These are phyloP conservation scores for Bacidia rubella DNA, from an alignment of 495 filamentous ascomycete genomes.

Conservation along the genomic window DNA sequence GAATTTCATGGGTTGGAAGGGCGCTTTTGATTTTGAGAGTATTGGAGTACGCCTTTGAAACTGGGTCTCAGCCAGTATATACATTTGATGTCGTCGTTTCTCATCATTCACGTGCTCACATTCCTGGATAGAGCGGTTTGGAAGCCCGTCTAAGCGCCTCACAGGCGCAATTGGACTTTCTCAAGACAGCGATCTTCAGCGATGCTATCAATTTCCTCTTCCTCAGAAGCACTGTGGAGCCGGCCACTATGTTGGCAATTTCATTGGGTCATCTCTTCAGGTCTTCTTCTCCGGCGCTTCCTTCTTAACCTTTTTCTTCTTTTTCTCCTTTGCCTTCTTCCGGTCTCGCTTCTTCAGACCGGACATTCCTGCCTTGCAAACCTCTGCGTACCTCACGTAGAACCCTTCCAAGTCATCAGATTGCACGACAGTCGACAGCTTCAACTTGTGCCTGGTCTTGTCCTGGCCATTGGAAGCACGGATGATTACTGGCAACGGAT, in stretches of 20 bases:
- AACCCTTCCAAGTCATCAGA: conserved; percentile 65
- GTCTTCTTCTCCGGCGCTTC: conserved; percentile 9
- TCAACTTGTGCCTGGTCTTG: conserved; percentile 40
- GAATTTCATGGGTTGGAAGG: not conserved
- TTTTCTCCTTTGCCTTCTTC: conserved; percentile 65
- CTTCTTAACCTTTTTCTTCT: conserved; percentile 62
- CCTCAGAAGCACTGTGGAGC: no score
- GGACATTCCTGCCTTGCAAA: conserved; percentile 79
- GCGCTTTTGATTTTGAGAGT: not conserved
- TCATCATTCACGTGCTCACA: not conserved
- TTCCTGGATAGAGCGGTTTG: not conserved
- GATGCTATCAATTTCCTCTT: no score
- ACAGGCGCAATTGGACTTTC: no score
- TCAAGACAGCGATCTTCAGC: no score
- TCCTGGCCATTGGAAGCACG: conserved; percentile 69
- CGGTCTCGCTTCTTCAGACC: conserved; percentile 86
- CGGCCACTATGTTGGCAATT: not conserved
- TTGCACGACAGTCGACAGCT: conserved; percentile 72
- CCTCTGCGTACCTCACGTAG: conserved; percentile 77
- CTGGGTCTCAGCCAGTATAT: not conserved
- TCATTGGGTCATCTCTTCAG: not conserved
- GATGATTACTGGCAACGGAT: conserved; percentile 60
- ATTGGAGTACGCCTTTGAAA: not conserved
- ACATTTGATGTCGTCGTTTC: not conserved
- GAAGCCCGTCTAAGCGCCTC: no score